Evolutionary conservation across 2,329 filamentous ascomycete species (phyloP).

Genomic region (Sporothrix phasma): DNA sequence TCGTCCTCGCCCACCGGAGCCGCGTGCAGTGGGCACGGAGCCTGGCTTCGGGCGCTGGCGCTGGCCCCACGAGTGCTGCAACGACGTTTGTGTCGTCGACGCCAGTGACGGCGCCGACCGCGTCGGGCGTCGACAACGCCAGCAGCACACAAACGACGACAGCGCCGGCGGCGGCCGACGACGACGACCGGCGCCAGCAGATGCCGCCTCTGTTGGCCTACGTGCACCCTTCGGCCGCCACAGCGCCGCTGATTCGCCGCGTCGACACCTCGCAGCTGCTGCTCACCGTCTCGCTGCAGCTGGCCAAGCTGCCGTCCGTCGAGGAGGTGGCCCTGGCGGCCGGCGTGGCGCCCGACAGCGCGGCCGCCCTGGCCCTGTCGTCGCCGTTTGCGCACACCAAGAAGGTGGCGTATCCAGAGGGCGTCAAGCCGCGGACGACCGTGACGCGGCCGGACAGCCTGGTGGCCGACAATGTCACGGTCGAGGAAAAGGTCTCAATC

Average conservation of each 20-base stretch:
- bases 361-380: conserved; percentile 46
- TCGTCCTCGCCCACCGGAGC: background rate
- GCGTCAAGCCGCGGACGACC: conserved; percentile 69
- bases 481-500: conserved; percentile 83
- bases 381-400: conserved; percentile 68
- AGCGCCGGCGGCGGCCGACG: conserved; percentile 4
- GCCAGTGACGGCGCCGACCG: background rate
- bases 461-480: conserved; percentile 77
- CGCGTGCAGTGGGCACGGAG: background rate
- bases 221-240: conserved; percentile 52
- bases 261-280: conserved; percentile 82
- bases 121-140: background rate
- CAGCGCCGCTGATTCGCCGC: conserved; percentile 64
- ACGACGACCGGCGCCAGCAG: conserved; percentile 18
- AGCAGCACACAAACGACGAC: conserved; percentile 12
- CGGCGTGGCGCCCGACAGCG: conserved; percentile 68
- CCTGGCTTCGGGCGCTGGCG: background rate
- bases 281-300: conserved; percentile 68
- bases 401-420: conserved; percentile 76
- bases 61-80: background rate
- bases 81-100: background rate
- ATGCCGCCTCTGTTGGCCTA: conserved; percentile 74
- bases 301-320: conserved; percentile 71
- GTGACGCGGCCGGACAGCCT: conserved; percentile 75
- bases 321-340: conserved; percentile 47